Percentiles rank a stretch among this genome's conserved stretches.
Evolutionary conservation across 352 stramenopile genomes (phyloP).

Genomic region (Blastocystis sp.): DNA sequence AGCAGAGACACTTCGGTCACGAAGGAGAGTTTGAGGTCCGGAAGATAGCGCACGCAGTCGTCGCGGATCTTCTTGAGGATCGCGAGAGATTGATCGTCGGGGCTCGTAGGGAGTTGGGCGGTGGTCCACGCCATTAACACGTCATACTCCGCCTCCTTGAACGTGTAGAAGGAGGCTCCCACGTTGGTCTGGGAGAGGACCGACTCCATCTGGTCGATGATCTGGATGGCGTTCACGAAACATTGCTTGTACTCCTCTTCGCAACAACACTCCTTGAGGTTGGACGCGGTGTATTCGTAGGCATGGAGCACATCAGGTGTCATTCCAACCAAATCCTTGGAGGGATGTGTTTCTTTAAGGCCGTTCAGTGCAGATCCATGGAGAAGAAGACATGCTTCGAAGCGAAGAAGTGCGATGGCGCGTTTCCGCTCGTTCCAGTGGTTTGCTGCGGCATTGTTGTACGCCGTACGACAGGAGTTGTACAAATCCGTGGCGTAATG

Average conservation of each 20-base stretch:
- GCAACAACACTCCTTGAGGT: not conserved
- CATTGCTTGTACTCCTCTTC: not conserved
- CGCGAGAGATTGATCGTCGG: not conserved
- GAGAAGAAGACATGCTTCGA: not conserved
- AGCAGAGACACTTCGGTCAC: not conserved
- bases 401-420: not conserved
- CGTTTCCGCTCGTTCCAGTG: not conserved
- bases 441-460: not conserved
- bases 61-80: not conserved
- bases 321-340: not conserved
- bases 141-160: constrained; percentile 44
- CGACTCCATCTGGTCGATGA: not conserved
- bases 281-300: constrained; percentile 6
- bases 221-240: not conserved
- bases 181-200: not conserved
- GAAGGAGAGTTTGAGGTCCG: constrained; percentile 16
- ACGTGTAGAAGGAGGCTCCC: not conserved
- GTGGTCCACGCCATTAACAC: constrained; percentile 27
- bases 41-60: constrained; percentile 30
- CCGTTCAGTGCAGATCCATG: not conserved
- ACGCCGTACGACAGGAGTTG: not conserved
- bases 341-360: not conserved
- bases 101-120: not conserved
- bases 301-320: constrained; percentile 12
- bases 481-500: constrained; percentile 7